Percentiles rank a stretch among this genome's conserved stretches.
Conservation (phyloP, 371 early-diverging fungal genomes). For the Lichtheimia hyalospora region DNA sequence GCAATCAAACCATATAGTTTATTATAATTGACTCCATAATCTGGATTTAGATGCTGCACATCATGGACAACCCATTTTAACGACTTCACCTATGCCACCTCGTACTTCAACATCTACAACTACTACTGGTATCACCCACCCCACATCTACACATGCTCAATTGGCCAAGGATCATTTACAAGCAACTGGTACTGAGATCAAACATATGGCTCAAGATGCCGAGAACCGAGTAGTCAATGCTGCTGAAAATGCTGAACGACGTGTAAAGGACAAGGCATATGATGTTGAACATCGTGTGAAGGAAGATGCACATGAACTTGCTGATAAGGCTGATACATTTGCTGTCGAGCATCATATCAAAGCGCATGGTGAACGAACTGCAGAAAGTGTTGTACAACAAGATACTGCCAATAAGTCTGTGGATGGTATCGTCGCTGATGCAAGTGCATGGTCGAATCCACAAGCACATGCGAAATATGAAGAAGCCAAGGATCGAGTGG, state of each 20-base stretch:
- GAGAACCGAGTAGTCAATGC: background rate
- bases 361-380: slow-evolving; percentile 21
- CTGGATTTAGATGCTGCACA: background rate
- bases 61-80: background rate
- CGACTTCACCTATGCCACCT: background rate
- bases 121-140: no score
- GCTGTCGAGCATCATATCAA: slow-evolving; percentile 29
- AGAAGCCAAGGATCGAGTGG: slow-evolving; percentile 7
- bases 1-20: background rate
- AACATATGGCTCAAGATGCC: slow-evolving; percentile 20
- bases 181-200: slow-evolving; percentile 10
- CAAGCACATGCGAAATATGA: slow-evolving; percentile 4
- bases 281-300: slow-evolving; percentile 1
- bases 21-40: background rate
- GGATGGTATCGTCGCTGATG: slow-evolving; percentile 5
- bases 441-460: slow-evolving; percentile 13
- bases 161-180: slow-evolving; percentile 9
- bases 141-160: background rate
- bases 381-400: slow-evolving; percentile 22
- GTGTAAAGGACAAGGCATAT: slow-evolving; percentile 8
- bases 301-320: slow-evolving; percentile 6
- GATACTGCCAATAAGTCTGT: slow-evolving; percentile 1
- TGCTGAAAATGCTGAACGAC: background rate
- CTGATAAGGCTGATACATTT: slow-evolving; percentile 16
- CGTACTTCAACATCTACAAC: background rate